Evolutionary conservation across 495 filamentous ascomycete genomes (phyloP), one percentile per base, ranked within the genome.

Genomic region (Cairneyella variabilis): DNA sequence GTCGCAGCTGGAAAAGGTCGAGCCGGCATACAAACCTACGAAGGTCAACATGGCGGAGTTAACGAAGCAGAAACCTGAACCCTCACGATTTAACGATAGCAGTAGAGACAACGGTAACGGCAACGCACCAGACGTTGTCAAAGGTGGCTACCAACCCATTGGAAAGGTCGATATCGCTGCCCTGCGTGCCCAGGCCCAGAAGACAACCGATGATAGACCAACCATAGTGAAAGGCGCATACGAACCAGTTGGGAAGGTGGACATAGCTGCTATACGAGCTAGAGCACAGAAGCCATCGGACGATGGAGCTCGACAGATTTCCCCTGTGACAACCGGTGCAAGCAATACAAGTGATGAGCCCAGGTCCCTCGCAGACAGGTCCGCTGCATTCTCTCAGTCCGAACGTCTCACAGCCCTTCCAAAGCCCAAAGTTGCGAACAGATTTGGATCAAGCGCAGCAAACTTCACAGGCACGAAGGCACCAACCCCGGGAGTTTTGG

Each of bases 131-230:
- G 84, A 91, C 66, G 76, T 96, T 14, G 85, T 97, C 21, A 86
- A 76, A 58, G 92, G 95, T 9, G 88, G 76, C n/a, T 99, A 99
- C 65, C 91, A 96, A 66, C 93, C 93, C 7, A 77, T 99, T 54
- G 95, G 95, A 9, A 97, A 96, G 69, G 88, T 97, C 10, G 91
- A 97, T 62, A 97, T 99, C 70, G 87, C 88, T 32, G 90, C 89
- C 3, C 83, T 97, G 48, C 78, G 91, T 43, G 82, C 78, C 44
- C 83, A 93, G 63, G 91, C 92, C 9, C 82, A 83, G 56, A 81
- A 86, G 41, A 56, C 72, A 14, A 70, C 78, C 38, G 86, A 95
- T 59, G 88, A 96, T 47, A 74, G 91, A 40, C 92, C 92, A 3
- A 77, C 82, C 3, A 76, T 81, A 3, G 88, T 97, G 3, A 97